Base-by-base conservation (phyloP, 1,284 basidiomycete genomes). In the Xerocomus nothofagi region DNA sequence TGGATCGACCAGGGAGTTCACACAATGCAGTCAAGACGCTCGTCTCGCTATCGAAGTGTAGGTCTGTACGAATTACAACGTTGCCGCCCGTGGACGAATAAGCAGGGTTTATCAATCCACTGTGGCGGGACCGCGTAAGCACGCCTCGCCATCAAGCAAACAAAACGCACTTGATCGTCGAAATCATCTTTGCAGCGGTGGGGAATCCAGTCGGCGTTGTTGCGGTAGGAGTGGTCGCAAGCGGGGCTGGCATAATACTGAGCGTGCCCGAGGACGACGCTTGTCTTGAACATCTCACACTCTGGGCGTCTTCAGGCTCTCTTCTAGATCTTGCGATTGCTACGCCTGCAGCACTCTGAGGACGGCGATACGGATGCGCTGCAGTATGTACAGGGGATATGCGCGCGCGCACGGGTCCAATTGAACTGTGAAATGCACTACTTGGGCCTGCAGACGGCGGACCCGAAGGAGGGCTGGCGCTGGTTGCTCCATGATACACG, bases 1-100 rank as follows among this genome's bases (percentile, higher is more conserved):
- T 76, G 62, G 74, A 76, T 57, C 84, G 69, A 24, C 84, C 85
- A 9, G 84, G 85, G 23, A 85, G 68, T 66, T 86, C 83, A 64
- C 85, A 74, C 66, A 79, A 72, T 40, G 78, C 81, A 49, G 74
- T 75, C 57, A 86, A 62, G 41, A 73, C 56, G 57, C 72, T 72
- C 37, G 71, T 73, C 20, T 71, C 65, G 30, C 61, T 58, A 62
- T 80, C 72, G 63, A 75, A 81, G 60, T 78, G 72, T n/a, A 78
- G 62, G 66, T 85, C 83, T 31, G 78, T 70, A 56, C 81, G 75
- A 52, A 82, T 76, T 44, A 55, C 43, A 46, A 62, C 10, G 12
- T 34, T 57, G 36, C 6, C 20, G 10, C 51, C 49, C 20, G 49
- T 20, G 1, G 49, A n/a, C 9, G 59, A 60, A 39, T 64, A 64